Conservation (phyloP, 768 basidiomycete species). For the Lentinula sp. region DNA sequence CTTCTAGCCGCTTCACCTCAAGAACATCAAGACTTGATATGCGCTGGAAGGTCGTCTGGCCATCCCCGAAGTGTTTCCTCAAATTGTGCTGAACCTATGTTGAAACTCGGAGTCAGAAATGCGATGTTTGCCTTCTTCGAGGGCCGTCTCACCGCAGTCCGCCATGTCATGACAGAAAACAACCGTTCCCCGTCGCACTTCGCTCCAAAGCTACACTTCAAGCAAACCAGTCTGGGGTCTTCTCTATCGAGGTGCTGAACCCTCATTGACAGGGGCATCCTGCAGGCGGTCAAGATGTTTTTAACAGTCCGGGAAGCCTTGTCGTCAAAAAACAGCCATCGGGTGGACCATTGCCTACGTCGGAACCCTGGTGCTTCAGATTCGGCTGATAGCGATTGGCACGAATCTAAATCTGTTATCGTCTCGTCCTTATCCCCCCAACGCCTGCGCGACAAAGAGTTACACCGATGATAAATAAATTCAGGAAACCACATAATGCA, state of each 20-base stretch:
- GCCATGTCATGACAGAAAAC: conserved; percentile 24
- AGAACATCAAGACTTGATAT: conserved; percentile 18
- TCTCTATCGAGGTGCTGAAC: conserved; percentile 21
- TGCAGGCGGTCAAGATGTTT: conserved; percentile 24
- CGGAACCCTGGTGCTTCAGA: neutral
- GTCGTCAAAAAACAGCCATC: conserved; percentile 21
- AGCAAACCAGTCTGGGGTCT: conserved; percentile 26
- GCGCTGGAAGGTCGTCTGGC: conserved; percentile 20
- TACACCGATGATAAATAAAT: conserved; percentile 27
- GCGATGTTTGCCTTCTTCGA: neutral
- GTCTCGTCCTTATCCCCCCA: neutral
- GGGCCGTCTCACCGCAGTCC: conserved; percentile 22
- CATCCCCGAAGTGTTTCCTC: conserved; percentile 23
- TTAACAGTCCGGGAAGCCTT: conserved; percentile 23
- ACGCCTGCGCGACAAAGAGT: conserved; percentile 9
- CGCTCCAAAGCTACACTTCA: conserved; percentile 27
- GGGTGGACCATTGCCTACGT: conserved; percentile 17
- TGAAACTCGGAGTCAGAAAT: too few species aligned
- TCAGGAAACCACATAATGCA: conserved; percentile 27
- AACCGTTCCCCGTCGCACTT: conserved; percentile 26
- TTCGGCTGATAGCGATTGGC: neutral
- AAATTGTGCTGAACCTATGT: conserved; percentile 26
- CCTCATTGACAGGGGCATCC: conserved; percentile 19
- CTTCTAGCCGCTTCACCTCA: conserved; percentile 16
- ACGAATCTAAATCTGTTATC: neutral